A percentile compares a stretch with the other conserved stretches of the same genome.
Evolutionary conservation across 192 early-diverging fungal genomes (phyloP).

Genomic region (Coemansia sp.): DNA sequence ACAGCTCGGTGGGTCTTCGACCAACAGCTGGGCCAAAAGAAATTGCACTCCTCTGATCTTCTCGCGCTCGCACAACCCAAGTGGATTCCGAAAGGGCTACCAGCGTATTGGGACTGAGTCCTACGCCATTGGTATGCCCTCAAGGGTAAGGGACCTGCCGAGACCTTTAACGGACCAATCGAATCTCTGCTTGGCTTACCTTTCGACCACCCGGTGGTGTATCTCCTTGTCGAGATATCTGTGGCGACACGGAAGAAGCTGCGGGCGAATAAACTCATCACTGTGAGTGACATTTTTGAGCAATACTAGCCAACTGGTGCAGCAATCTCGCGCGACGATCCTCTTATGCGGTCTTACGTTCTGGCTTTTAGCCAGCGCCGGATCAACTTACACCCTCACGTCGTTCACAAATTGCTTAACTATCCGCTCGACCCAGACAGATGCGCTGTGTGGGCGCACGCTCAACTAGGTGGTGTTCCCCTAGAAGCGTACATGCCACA

Average conservation of each 20-base stretch:
- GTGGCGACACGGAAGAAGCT: not conserved
- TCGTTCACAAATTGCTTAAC: too few relatives aligned
- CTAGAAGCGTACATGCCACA: not conserved
- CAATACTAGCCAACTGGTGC: not conserved
- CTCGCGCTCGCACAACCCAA: not conserved
- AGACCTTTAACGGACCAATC: too few relatives aligned
- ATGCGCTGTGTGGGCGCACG: too few relatives aligned
- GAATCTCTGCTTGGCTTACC: not conserved
- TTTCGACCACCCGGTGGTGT: not conserved
- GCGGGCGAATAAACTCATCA: not conserved
- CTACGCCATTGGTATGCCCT: too few relatives aligned
- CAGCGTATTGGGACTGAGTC: too few relatives aligned
- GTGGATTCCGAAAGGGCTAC: too few relatives aligned
- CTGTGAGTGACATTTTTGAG: not conserved
- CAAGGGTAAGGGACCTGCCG: too few relatives aligned
- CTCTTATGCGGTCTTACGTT: not conserved
- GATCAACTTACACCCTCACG: too few relatives aligned
- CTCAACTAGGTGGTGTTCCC: not conserved
- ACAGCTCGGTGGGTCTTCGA: not conserved
- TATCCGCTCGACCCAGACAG: too few relatives aligned
- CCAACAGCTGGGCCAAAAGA: not conserved
- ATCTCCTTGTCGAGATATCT: not conserved
- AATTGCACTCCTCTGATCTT: not conserved
- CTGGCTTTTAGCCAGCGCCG: not conserved
- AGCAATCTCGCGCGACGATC: not conserved